Evolutionary conservation across 495 filamentous ascomycete genomes (phyloP).

Genomic region (Penicillium turbatum): DNA sequence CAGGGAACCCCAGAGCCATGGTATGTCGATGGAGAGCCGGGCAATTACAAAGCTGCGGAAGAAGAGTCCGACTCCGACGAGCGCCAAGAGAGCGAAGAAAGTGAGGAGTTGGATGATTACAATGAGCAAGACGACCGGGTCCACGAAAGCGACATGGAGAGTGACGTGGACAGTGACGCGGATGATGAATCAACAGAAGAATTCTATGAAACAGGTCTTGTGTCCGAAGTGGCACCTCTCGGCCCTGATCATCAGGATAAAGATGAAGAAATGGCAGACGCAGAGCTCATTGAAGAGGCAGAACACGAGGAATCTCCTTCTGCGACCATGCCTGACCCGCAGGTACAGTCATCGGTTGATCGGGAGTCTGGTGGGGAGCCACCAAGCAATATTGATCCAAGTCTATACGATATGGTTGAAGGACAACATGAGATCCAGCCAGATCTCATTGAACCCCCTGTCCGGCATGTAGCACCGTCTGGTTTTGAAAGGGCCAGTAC

Average conservation of each 20-base stretch:
- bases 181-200: conserved; percentile 16
- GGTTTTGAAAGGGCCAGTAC: not conserved
- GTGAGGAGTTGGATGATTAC: conserved; percentile 3
- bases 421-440: not conserved
- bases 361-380: not conserved
- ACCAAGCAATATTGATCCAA: not conserved
- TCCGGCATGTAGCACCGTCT: not conserved
- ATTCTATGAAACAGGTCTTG: not conserved
- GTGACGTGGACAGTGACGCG: conserved; percentile 11
- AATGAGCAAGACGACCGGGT: conserved; percentile 8
- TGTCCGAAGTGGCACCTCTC: not conserved
- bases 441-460: not conserved
- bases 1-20: conserved; percentile 6
- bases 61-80: conserved; percentile 7
- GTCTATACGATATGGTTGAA: not conserved
- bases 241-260: conserved; percentile 5
- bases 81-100: conserved; percentile 4
- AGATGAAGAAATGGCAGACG: not conserved
- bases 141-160: conserved; percentile 15
- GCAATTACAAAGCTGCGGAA: conserved; percentile 3
- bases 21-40: conserved; percentile 1
- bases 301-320: not conserved
- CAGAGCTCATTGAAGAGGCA: not conserved
- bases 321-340: not conserved
- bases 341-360: not conserved